Evolutionary conservation across 1,284 basidiomycete species (phyloP).

Genomic region (Bjerkandera adusta): DNA sequence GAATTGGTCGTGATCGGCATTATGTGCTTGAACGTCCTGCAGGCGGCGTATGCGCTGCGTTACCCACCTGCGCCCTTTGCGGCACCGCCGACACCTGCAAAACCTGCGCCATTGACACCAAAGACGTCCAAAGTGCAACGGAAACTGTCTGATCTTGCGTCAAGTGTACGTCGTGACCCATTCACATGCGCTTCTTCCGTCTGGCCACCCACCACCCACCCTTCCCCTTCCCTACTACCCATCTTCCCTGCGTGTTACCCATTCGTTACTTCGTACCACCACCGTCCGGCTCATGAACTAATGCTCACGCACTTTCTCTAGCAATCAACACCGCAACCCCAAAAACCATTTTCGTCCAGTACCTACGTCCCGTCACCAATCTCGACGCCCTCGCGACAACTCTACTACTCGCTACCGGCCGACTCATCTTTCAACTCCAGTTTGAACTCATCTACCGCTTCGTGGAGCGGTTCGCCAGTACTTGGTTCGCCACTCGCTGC

Average conservation of each 20-base stretch:
- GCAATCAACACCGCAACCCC: conserved; percentile 51
- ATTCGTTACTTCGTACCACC: background rate
- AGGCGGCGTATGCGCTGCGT: conserved; percentile 48
- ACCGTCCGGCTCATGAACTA: background rate
- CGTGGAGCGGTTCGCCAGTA: conserved; percentile 18
- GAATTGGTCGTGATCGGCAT: conserved; percentile 43
- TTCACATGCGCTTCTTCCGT: background rate
- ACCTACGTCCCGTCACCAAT: conserved; percentile 20
- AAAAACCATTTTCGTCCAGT: conserved; percentile 47
- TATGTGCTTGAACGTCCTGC: conserved; percentile 48
- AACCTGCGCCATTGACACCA: conserved; percentile 29
- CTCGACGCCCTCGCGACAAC: conserved; percentile 21
- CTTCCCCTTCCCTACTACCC: background rate
- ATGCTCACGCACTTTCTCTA: background rate
- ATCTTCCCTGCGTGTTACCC: background rate
- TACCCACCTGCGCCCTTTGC: conserved; percentile 48
- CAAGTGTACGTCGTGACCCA: conserved; percentile 35
- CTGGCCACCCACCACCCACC: background rate
- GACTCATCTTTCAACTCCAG: conserved; percentile 16
- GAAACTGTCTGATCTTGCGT: conserved; percentile 38
- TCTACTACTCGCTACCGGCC: conserved; percentile 18
- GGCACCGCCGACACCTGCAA: conserved; percentile 33
- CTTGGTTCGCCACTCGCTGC: conserved; percentile 25
- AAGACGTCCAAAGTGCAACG: conserved; percentile 35
- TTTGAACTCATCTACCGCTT: conserved; percentile 18